Conservation (phyloP, 805 yeast species). For the Wickerhamiella shivajii region DNA sequence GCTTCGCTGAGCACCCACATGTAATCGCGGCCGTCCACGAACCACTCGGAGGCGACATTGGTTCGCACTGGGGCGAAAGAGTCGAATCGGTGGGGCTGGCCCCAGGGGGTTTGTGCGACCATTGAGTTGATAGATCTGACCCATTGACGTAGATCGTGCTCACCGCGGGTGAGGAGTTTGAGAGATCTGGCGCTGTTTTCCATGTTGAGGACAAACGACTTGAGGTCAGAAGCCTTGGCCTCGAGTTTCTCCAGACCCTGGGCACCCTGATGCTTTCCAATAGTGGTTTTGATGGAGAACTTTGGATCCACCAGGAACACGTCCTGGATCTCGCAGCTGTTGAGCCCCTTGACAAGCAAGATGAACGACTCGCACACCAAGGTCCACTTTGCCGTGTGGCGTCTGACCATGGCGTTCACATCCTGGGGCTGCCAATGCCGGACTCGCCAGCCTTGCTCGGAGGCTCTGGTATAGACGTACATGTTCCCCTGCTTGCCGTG, state of each 20-base stretch:
- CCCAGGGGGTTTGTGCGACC: constrained; percentile 58
- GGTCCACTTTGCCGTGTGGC: constrained; percentile 90
- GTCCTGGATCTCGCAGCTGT: constrained; percentile 78
- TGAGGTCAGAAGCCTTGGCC: constrained; percentile 4
- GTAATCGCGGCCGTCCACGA: constrained; percentile 92
- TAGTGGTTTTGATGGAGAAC: constrained; percentile 46
- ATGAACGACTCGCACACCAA: constrained; percentile 72
- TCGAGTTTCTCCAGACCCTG: constrained; percentile 4
- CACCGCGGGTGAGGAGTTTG: constrained; percentile 46
- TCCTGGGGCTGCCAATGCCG: constrained; percentile 73
- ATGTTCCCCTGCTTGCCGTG: constrained; percentile 84
- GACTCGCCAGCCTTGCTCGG: constrained; percentile 90
- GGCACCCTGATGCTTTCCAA: no score
- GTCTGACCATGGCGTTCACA: constrained; percentile 69
- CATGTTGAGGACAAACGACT: constrained; percentile 19
- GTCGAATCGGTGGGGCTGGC: constrained; percentile 56
- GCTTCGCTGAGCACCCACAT: constrained; percentile 95
- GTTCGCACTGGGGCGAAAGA: constrained; percentile 88
- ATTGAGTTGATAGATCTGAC: constrained; percentile 50
- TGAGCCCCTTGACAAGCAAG: constrained; percentile 71
- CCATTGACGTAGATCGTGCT: constrained; percentile 76
- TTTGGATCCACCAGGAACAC: constrained; percentile 75
- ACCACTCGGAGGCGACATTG: constrained; percentile 85
- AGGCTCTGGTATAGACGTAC: constrained; percentile 67
- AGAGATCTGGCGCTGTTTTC: constrained; percentile 31